phyloP scores from a whole-genome alignment of 208 protist genomes.

The Zelonia costaricensis region DNA sequence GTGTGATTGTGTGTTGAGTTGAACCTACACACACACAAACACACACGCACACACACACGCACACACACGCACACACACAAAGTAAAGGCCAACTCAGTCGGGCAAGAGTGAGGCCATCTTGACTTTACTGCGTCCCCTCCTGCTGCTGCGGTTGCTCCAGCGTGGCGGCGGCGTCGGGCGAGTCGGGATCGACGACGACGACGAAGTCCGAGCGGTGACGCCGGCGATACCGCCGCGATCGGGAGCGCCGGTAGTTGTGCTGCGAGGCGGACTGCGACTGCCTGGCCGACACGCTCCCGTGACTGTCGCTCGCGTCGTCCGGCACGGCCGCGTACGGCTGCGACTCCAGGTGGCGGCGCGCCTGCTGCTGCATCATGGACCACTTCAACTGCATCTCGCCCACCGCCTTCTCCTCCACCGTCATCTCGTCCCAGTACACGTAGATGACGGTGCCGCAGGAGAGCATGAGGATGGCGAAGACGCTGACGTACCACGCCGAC shows the following conservation, averaged over 20 bases:
- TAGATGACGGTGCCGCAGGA: slow-evolving; percentile 41
- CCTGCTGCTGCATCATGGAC: slow-evolving; percentile 19
- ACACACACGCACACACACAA: too few species aligned
- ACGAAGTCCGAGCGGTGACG: slow-evolving; percentile 16
- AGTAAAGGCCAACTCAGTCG: too few species aligned
- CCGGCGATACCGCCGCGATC: slow-evolving; percentile 18
- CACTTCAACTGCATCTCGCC: slow-evolving; percentile 52
- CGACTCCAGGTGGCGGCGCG: slow-evolving; percentile 1
- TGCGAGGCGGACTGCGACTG: not conserved
- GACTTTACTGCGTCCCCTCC: not conserved
- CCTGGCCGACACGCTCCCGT: not conserved
- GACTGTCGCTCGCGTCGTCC: not conserved
- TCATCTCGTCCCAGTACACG: slow-evolving; percentile 58
- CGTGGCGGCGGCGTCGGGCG: not conserved
- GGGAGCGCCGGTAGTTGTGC: slow-evolving; percentile 12
- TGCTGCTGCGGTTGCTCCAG: not conserved
- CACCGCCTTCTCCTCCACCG: slow-evolving; percentile 30
- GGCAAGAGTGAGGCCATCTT: too few species aligned
- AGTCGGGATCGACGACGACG: slow-evolving; percentile 18
- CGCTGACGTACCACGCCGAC: slow-evolving; percentile 44
- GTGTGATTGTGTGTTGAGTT: too few species aligned
- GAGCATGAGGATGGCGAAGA: slow-evolving; percentile 32
- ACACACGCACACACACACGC: too few species aligned
- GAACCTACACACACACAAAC: too few species aligned
- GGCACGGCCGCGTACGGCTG: not conserved